Conservation (phyloP, 257 asterid genomes). For the Przewalskia tangutica region DNA sequence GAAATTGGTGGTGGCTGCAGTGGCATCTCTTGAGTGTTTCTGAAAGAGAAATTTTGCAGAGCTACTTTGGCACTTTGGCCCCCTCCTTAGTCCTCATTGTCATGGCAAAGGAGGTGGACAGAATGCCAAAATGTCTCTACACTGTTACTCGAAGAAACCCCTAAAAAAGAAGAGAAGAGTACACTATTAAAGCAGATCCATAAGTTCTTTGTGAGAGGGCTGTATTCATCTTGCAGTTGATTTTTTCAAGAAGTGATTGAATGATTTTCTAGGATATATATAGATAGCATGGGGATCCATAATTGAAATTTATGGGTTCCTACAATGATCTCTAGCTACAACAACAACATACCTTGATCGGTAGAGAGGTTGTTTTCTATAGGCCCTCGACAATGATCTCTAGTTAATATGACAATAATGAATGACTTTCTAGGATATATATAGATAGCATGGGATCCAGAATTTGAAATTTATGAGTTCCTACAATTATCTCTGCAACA, state of each 20-base stretch:
- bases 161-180: background rate
- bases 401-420: no score
- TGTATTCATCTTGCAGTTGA: background rate
- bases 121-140: conserved; percentile 62
- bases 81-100: conserved; percentile 24
- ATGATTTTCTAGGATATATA: background rate
- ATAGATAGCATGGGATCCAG: background rate
- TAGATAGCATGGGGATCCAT: background rate
- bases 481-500: no score
- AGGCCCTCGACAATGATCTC: no score
- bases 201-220: background rate
- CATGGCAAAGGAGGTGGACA: conserved; percentile 44
- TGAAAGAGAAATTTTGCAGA: conserved; percentile 32
- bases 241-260: background rate
- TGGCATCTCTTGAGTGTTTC: conserved; percentile 13
- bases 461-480: no score
- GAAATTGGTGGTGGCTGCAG: background rate
- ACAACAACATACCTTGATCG: no score
- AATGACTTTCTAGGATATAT: background rate
- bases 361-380: no score
- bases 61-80: conserved; percentile 49
- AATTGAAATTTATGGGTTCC: no score
- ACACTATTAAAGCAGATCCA: background rate
- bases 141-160: conserved; percentile 31
- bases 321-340: no score